A percentile compares a stretch with the other conserved stretches of the same genome.
Conservation (phyloP, 1,139 yeast genomes). For the Lodderomyces parapsilosis region DNA sequence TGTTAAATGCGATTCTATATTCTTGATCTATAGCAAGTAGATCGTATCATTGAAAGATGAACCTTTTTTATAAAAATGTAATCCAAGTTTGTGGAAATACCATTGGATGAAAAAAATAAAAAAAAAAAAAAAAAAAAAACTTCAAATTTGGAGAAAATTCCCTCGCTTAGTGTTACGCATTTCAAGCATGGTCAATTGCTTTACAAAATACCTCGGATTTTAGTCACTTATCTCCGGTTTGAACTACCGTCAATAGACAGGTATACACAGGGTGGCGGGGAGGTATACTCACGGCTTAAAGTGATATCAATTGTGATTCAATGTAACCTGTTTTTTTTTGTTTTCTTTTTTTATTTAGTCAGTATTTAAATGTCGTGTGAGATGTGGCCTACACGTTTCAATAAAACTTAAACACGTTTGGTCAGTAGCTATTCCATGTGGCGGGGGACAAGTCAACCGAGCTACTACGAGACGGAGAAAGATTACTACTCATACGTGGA, state of each 20-base stretch:
- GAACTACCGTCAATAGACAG: too few species aligned
- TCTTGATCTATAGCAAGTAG: background rate
- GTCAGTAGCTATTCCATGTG: background rate
- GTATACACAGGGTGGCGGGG: too few species aligned
- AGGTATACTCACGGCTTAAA: too few species aligned
- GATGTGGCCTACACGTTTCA: background rate
- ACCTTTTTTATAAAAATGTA: too few species aligned
- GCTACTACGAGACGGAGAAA: background rate
- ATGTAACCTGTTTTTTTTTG: too few species aligned
- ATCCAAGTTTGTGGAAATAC: background rate
- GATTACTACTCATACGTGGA: too few species aligned
- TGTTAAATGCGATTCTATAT: background rate
- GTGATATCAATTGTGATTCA: too few species aligned
- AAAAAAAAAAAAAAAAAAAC: background rate
- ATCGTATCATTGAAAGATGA: background rate
- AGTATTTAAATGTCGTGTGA: background rate
- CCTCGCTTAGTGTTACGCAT: background rate
- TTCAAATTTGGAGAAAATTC: background rate
- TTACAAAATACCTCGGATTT: too few species aligned
- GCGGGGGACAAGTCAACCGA: background rate
- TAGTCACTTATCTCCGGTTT: too few species aligned
- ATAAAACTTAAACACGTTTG: background rate
- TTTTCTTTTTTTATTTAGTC: background rate
- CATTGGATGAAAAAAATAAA: background rate
- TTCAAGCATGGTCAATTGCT: too few species aligned